Evolutionary conservation across 2,329 filamentous ascomycete genomes (phyloP), one percentile per base, ranked within the genome.

Genomic region (Penicillium frequentans): DNA sequence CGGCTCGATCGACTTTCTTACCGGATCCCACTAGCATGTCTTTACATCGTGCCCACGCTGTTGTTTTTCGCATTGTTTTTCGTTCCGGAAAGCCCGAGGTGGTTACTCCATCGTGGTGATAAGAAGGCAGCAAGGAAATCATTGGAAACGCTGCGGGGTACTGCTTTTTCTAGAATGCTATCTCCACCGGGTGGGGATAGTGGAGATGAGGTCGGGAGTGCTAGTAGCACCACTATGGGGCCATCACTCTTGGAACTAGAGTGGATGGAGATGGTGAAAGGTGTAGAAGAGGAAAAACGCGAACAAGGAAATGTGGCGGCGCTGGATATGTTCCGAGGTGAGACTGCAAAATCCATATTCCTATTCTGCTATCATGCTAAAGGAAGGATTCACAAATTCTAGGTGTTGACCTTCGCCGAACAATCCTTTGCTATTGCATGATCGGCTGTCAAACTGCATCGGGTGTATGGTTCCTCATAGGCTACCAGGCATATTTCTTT

Each of bases 391-490:
- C 24, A 33, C 51, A n/a, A 24, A 2, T 47, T 49, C 23, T 39
- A 77, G 79, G 79, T 0, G 75, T 73, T 13, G 77, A 83, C 52
- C 70, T 82, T 9, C 73, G 80, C 10, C 76, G 80, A 5, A 83
- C 80, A 2, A 69, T 82, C 3, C 70, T 83, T n/a, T 82, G 77
- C 65, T 81, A 77, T 56, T 76, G 74, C 21, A 74, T 79, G 52
- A 81, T 82, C n/a, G 76, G 76, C 0, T 77, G 76, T 14, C 78
- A 81, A 57, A 75, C 74, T 0, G 76, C 72, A 0, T 72, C 75
- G 0, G 81, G 81, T 4, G 73, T 77, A 0, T 82, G 79, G 78
- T 83, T 81, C 62, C 67, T 81, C 44, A 82, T 82, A 59, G 78
- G 74, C 42, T 83, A 82, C 58, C 69, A 76, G 7, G 81, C 80